Evolutionary conservation across 495 filamentous ascomycete genomes (phyloP), one percentile per base, ranked within the genome.

Genomic region (Penicillium malachiteum): DNA sequence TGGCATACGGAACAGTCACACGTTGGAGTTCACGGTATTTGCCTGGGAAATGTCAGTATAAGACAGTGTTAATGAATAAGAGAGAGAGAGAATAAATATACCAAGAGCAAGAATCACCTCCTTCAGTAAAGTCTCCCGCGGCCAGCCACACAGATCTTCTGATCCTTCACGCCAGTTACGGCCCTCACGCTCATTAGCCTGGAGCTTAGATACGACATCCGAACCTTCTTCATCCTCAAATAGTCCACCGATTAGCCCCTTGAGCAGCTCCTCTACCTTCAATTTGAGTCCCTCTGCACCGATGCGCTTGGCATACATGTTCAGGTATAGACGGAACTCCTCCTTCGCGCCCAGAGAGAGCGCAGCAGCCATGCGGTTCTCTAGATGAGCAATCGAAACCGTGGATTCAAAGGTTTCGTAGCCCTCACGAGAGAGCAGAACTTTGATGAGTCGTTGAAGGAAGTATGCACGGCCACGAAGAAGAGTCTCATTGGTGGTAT

Each of bases 281-380:
- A 79, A 77, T 62, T 85, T 84, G 58, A 91, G 71, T 0, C 92
- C 92, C 65, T 99, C 95, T 0, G 90, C 90, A 1, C 95, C 94
- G 30, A 99, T 83, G 3, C 95, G 84, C 73, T 96, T 97, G 2
- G 90, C 93, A 60, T 97, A 99, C 90, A 97, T 97, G 58, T 90
- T 86, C 6, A 97, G 71, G 63, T 96, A 96, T 2, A 95, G 75
- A 52, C 88, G 81, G 73, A 97, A 97, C 65, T 97, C 94, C 37
- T 96, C 92, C 59, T 84, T 86, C 0, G 92, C 86, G 8, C 90
- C 91, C 1, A 99, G 76, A 40, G 89, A 86, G 52, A 94, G 65
- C 6, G 94, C 91, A 10, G 91, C 94, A 10, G 94, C 92, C 49
- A 99, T 83, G 26, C 94, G 84, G 65, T 97, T 97, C 72, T 99